Percentiles rank a stretch among this genome's conserved stretches.
Evolutionary conservation across 2,329 filamentous ascomycete species (phyloP).

Genomic region (Neofusicoccum cordaticola): DNA sequence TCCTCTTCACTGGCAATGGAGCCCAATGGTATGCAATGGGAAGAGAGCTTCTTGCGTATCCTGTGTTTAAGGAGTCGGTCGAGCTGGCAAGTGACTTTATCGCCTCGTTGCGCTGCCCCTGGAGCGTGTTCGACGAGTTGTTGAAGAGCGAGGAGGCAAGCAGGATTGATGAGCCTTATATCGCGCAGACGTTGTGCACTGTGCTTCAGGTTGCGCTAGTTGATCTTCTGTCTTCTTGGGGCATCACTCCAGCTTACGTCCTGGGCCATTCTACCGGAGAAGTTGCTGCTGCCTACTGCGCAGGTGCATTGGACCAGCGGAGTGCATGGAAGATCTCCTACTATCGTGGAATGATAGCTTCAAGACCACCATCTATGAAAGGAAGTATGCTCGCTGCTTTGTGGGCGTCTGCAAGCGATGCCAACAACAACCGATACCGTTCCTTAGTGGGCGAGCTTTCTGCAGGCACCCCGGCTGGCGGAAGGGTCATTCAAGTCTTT

Average conservation of each 20-base stretch:
- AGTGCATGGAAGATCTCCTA: conserved; percentile 19
- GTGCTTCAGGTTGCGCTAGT: conserved; percentile 29
- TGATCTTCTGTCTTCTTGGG: conserved; percentile 28
- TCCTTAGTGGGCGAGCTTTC: neutral
- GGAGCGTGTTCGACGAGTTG: conserved; percentile 24
- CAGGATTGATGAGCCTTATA: conserved; percentile 22
- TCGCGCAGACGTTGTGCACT: conserved; percentile 27
- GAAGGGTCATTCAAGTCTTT: neutral
- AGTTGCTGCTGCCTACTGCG: conserved; percentile 20
- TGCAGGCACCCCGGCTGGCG: neutral
- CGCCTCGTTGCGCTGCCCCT: conserved; percentile 22
- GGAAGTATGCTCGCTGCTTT: conserved; percentile 27
- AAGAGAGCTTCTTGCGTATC: conserved; percentile 19
- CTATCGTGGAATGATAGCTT: conserved; percentile 18
- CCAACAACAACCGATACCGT: conserved; percentile 24
- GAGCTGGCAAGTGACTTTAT: conserved; percentile 9
- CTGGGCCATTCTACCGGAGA: conserved; percentile 21
- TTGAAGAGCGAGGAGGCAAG: conserved; percentile 22
- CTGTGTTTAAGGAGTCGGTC: conserved; percentile 9
- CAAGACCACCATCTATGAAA: conserved; percentile 17
- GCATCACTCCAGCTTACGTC: conserved; percentile 25
- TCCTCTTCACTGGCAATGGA: conserved; percentile 40
- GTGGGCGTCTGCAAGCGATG: conserved; percentile 18
- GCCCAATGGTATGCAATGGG: conserved; percentile 27
- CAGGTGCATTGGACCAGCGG: conserved; percentile 14